These are phyloP conservation scores for Circinella umbellata DNA, from an alignment of 371 early-diverging fungal species.

Conservation along the genomic window DNA sequence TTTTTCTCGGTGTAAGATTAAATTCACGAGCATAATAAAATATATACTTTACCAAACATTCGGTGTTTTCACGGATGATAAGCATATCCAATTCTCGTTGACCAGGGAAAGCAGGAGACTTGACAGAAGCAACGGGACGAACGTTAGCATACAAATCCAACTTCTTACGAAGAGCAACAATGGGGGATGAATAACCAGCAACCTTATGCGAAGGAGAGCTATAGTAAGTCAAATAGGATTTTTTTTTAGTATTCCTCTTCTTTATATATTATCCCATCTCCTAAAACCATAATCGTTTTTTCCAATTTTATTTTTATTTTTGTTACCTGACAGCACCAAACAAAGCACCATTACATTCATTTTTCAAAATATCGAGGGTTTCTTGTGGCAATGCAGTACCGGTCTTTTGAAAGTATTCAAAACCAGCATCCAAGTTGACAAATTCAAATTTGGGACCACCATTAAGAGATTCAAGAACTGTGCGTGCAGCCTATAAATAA, in stretches of 20 bases:
- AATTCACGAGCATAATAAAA: neutral
- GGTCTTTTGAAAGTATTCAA: conserved; percentile 91
- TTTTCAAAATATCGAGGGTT: conserved; percentile 79
- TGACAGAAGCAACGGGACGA: conserved; percentile 81
- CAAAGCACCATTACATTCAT: conserved; percentile 90
- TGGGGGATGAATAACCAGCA: conserved; percentile 95
- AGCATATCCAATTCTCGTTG: conserved; percentile 88
- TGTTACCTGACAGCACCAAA: conserved; percentile 93
- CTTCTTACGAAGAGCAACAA: conserved; percentile 90
- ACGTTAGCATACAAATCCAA: conserved; percentile 95
- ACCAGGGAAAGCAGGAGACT: conserved; percentile 60
- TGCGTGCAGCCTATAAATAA: conserved; percentile 77
- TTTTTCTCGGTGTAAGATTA: no score
- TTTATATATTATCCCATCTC: no score
- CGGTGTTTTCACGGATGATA: conserved; percentile 96
- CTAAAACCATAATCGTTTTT: neutral
- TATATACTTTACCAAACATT: conserved; percentile 78
- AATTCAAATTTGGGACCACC: conserved; percentile 74
- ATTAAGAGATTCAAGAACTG: conserved; percentile 78
- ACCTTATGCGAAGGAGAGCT: conserved; percentile 97
- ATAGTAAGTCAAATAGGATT: neutral
- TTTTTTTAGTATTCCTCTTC: neutral
- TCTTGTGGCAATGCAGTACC: conserved; percentile 88
- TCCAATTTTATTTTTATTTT: neutral
- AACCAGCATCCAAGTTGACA: conserved; percentile 90